Conservation (phyloP, 306 rosid species). For the Vigna trinervia region DNA sequence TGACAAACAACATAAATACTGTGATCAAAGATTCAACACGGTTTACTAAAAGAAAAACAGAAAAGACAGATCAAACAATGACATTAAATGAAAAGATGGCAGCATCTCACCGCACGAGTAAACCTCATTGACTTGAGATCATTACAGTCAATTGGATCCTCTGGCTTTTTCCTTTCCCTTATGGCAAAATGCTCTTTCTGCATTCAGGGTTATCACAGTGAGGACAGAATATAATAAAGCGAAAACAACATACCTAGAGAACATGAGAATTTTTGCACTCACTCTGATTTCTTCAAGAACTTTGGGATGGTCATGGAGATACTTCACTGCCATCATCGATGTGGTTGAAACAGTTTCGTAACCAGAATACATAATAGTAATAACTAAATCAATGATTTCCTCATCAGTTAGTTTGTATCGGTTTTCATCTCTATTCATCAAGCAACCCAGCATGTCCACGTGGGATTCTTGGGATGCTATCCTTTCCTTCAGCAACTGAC, state of each 20-base stretch:
- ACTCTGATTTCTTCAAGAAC: constrained; percentile 93
- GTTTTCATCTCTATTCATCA: constrained; percentile 66
- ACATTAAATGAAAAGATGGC: background rate
- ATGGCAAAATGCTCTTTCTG: constrained; percentile 90
- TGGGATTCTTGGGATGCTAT: constrained; percentile 60
- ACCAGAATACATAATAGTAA: constrained; percentile 91
- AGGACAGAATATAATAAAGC: constrained; percentile 7
- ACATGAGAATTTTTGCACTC: constrained; percentile 45
- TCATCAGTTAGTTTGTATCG: constrained; percentile 70
- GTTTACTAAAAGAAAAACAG: background rate
- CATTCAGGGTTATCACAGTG: constrained; percentile 8
- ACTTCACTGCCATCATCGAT: constrained; percentile 98
- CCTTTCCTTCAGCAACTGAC: constrained; percentile 69
- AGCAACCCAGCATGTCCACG: constrained; percentile 74
- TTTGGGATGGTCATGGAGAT: constrained; percentile 86
- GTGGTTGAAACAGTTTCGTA: constrained; percentile 98
- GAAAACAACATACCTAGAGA: background rate
- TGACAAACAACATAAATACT: constrained; percentile 24
- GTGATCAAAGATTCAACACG: background rate
- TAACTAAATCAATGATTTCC: constrained; percentile 84
- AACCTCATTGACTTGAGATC: constrained; percentile 88
- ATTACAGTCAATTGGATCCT: constrained; percentile 78
- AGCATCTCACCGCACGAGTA: constrained; percentile 83
- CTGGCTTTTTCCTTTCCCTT: constrained; percentile 70
- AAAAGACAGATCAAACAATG: background rate